Evolutionary conservation across 2,329 filamentous ascomycete species (phyloP).

Genomic region (Moelleriella libera): DNA sequence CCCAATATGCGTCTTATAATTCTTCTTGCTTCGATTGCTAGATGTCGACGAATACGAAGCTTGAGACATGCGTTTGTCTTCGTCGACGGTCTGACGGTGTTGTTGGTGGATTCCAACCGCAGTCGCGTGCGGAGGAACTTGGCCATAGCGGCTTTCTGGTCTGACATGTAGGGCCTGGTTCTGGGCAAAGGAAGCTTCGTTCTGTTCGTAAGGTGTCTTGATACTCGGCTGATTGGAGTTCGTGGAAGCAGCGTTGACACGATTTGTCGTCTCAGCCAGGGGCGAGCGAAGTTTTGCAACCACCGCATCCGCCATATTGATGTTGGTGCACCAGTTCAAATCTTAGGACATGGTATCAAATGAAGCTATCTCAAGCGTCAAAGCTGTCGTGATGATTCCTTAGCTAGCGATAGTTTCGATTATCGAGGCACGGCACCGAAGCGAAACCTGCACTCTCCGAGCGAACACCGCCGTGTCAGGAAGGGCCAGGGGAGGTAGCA

Average conservation of each 20-base stretch:
- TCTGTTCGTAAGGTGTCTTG: slow-evolving; percentile 17
- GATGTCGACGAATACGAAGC: slow-evolving; percentile 26
- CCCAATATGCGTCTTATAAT: slow-evolving; percentile 64
- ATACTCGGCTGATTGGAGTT: slow-evolving; percentile 11
- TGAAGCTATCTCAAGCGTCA: slow-evolving; percentile 3
- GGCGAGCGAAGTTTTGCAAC: slow-evolving; percentile 22
- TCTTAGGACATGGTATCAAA: slow-evolving; percentile 21
- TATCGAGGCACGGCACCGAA: neutral
- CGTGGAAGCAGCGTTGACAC: slow-evolving; percentile 27
- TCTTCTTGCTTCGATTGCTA: slow-evolving; percentile 24
- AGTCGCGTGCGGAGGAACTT: neutral
- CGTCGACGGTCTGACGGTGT: slow-evolving; percentile 16
- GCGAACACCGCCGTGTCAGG: neutral
- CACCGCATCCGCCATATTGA: slow-evolving; percentile 16
- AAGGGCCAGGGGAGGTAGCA: neutral
- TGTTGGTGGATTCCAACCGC: neutral
- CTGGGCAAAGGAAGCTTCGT: slow-evolving; percentile 3
- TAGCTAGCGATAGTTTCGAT: neutral
- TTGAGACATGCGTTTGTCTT: slow-evolving; percentile 23
- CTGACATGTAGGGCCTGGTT: slow-evolving; percentile 2
- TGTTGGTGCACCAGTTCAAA: slow-evolving; percentile 7
- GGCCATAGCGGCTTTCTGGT: slow-evolving; percentile 1
- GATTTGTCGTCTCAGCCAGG: slow-evolving; percentile 31
- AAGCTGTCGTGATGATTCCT: neutral
- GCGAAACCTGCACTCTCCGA: neutral